A percentile compares a stretch with the other conserved stretches of the same genome.
Conservation (phyloP, 257 asterid genomes). For the Nicotiana tabacum region DNA sequence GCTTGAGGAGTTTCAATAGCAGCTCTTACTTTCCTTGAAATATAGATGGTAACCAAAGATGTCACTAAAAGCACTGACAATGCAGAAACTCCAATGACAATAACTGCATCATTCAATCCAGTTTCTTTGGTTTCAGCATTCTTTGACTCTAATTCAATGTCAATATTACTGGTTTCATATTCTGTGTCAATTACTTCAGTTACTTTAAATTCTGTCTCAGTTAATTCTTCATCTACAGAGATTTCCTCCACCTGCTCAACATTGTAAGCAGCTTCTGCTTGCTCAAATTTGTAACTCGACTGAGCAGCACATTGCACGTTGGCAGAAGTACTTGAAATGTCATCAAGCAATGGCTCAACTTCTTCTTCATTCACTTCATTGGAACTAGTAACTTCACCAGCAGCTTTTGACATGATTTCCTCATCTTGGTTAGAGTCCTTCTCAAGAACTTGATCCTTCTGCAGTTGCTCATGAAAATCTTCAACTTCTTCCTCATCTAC, state of each 20-base stretch:
- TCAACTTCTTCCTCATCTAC: conserved; percentile 7
- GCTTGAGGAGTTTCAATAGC: conserved; percentile 14
- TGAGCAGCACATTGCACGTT: conserved; percentile 10
- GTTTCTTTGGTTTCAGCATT: conserved; percentile 14
- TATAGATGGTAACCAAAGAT: conserved; percentile 28
- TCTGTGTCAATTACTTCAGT: conserved; percentile 5
- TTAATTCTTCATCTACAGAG: background rate
- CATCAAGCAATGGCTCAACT: conserved; percentile 9
- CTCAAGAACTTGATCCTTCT: conserved; percentile 1
- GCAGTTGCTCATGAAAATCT: conserved; percentile 12
- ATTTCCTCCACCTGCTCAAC: background rate
- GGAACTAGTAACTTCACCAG: conserved; percentile 16
- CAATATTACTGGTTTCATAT: background rate
- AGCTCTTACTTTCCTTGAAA: conserved; percentile 19
- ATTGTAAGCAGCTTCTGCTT: conserved; percentile 10
- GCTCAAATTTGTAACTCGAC: conserved; percentile 8
- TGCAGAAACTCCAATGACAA: conserved; percentile 21
- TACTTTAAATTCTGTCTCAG: background rate
- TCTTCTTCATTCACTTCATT: conserved; percentile 10
- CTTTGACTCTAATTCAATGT: background rate
- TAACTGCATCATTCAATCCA: conserved; percentile 11
- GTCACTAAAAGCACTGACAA: conserved; percentile 16
- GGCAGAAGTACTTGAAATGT: conserved; percentile 11
- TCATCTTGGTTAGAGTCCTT: background rate
- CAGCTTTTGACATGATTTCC: conserved; percentile 9